Percentiles rank a stretch among this genome's conserved stretches.
Conservation (phyloP, 2,329 filamentous ascomycete species). For the Berkeleyomyces rouxiae region DNA sequence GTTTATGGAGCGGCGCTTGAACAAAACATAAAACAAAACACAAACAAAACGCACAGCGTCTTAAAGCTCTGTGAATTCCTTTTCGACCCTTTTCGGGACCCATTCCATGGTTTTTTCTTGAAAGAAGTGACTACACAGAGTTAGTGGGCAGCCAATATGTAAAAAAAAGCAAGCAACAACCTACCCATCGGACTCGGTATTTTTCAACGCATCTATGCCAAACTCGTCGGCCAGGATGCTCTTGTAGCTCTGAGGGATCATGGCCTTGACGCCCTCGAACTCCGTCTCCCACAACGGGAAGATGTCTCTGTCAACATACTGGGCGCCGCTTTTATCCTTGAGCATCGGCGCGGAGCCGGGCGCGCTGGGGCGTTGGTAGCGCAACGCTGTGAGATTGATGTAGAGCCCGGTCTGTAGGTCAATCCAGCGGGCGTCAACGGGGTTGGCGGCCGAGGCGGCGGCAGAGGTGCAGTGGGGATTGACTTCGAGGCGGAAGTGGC, state of each 20-base stretch:
- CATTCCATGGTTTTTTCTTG: conserved; percentile 24
- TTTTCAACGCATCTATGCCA: conserved; percentile 31
- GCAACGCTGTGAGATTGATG: conserved; percentile 34
- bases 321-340: conserved; percentile 34
- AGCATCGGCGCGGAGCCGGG: conserved; percentile 26
- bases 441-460: conserved; percentile 17
- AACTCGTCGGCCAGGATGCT: conserved; percentile 44
- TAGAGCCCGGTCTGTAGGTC: conserved; percentile 30
- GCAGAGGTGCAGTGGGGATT: conserved; percentile 28
- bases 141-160: conserved; percentile 11
- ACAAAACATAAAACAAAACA: background rate
- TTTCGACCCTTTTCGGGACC: conserved; percentile 13
- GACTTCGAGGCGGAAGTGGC: conserved; percentile 32
- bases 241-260: conserved; percentile 47
- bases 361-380: conserved; percentile 29
- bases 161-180: conserved; percentile 15
- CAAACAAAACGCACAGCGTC: background rate
- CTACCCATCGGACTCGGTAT: conserved; percentile 36
- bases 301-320: conserved; percentile 36
- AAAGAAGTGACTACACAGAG: conserved; percentile 24
- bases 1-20: background rate
- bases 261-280: conserved; percentile 49
- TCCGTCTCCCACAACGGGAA: conserved; percentile 52
- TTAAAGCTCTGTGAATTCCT: conserved; percentile 5
- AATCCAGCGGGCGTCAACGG: conserved; percentile 31